Percentiles rank a stretch among this genome's conserved stretches.
Conservation (phyloP, 1,284 basidiomycete species). For the Puccinia sorghi region DNA sequence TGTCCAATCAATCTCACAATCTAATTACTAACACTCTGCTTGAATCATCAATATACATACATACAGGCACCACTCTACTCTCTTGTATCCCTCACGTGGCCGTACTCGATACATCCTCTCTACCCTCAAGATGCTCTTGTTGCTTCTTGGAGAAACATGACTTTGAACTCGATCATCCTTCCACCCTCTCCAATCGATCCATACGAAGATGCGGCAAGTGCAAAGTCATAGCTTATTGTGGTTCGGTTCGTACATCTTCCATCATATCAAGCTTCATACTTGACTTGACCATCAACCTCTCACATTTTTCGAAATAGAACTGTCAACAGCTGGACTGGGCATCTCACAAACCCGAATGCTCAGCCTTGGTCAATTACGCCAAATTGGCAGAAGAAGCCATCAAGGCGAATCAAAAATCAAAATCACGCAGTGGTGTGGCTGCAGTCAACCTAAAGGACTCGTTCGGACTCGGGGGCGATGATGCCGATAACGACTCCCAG, state of each 20-base stretch:
- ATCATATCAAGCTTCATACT: background rate
- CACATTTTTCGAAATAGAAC: constrained; percentile 3
- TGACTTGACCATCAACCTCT: background rate
- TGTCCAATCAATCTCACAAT: background rate
- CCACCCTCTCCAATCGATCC: constrained; percentile 3
- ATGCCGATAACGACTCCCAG: constrained; percentile 27
- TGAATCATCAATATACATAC: background rate
- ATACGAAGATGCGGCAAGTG: constrained; percentile 71
- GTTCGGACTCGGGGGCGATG: constrained; percentile 25
- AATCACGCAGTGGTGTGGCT: constrained; percentile 47
- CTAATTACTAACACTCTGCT: no score
- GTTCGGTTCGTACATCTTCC: constrained; percentile 61
- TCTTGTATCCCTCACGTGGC: constrained; percentile 66
- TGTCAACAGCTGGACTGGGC: constrained; percentile 79
- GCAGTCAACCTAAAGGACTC: background rate
- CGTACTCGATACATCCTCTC: constrained; percentile 68
- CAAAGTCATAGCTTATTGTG: constrained; percentile 71
- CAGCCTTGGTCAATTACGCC: constrained; percentile 61
- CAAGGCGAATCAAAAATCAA: constrained; percentile 51
- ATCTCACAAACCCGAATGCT: constrained; percentile 74
- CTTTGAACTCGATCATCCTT: constrained; percentile 50
- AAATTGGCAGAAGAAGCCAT: constrained; percentile 24
- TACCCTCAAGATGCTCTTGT: constrained; percentile 68
- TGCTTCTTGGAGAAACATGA: constrained; percentile 63
- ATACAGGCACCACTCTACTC: constrained; percentile 66